Evolutionary conservation across 2,329 filamentous ascomycete genomes (phyloP), one percentile per base, ranked within the genome.

Genomic region (Aspergillus sp.): DNA sequence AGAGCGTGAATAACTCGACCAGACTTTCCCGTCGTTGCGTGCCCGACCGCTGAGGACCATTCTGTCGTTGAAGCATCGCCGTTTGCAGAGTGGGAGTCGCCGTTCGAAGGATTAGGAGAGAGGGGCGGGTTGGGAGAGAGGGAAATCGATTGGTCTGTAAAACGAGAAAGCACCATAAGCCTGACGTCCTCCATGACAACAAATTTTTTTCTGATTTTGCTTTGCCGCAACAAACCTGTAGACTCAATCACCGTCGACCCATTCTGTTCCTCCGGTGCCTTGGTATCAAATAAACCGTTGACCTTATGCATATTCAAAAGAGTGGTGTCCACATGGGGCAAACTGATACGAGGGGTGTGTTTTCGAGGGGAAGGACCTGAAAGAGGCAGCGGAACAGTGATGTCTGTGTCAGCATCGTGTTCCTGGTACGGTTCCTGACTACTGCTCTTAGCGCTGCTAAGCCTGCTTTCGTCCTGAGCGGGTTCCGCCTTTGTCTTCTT

Each of bases 1-100:
- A 76, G 59, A 48, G 72, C 71, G 50, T 76, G 73, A 46, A 76
- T 76, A 17, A 76, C 74, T 32, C 74, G 69, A 23, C 74, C 73
- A 2, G 74, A 76, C 57, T 76, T 76, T 35, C 74, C 74, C 6
- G 70, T 72, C 20, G 71, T 68, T 32, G 74, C 74, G 50, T 75
- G 72, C 10, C 74, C 74, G 23, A 76, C 72, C 2, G 74, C 74
- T 1, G 73, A 70, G 9, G 71, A 76, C 74, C 74, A 76, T 61
- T 73, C 69, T n/a, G 62, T 51, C 17, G 54, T 45, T 20, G 61
- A 48, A 15, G 57, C 45, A 42, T 68, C 66, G 47, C 54, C 57
- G 53, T 64, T 62, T 12, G 57, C 56, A 7, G 25, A 30, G 3
- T 30, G 25, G 10, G 57, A 44, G 43, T 68, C 66, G 47, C 54